Conservation (phyloP, 768 basidiomycete genomes). For the Fomitopsis pulvina region DNA sequence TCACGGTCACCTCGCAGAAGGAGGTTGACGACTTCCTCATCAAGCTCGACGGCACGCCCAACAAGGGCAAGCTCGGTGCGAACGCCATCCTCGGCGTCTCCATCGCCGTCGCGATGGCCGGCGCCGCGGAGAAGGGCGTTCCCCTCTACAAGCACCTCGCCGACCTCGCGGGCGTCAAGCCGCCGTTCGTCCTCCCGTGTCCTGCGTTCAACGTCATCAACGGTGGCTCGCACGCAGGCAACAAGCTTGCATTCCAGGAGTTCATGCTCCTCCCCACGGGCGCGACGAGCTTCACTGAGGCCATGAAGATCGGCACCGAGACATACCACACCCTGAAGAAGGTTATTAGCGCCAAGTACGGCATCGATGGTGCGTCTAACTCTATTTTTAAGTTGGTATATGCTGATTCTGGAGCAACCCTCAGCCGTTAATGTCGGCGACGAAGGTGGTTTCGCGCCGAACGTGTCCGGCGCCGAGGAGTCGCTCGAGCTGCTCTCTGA, state of each 20-base stretch:
- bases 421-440: constrained; percentile 98
- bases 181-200: constrained; percentile 86
- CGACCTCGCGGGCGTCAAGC: constrained; percentile 90
- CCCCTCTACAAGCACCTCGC: constrained; percentile 97
- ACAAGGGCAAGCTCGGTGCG: constrained; percentile 99
- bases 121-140: constrained; percentile 88
- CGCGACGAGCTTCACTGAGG: constrained; percentile 86
- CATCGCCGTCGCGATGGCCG: constrained; percentile 92
- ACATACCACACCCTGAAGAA: constrained; percentile 98
- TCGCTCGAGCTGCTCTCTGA: constrained; percentile 92
- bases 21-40: constrained; percentile 97
- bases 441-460: constrained; percentile 99
- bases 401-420: constrained; percentile 7
- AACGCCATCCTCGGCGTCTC: constrained; percentile 99
- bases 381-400: constrained; percentile 4
- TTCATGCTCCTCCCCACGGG: constrained; percentile 99
- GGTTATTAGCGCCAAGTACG: constrained; percentile 98
- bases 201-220: constrained; percentile 99
- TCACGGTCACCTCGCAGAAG: constrained; percentile 86
- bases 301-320: constrained; percentile 98
- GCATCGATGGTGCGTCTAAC: constrained; percentile 78
- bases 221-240: constrained; percentile 98
- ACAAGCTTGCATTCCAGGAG: constrained; percentile 99
- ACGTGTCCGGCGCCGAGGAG: constrained; percentile 95
- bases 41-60: constrained; percentile 93